Evolutionary conservation across 2,329 filamentous ascomycete genomes (phyloP).

Genomic region (Orbilia blumenaviensis): DNA sequence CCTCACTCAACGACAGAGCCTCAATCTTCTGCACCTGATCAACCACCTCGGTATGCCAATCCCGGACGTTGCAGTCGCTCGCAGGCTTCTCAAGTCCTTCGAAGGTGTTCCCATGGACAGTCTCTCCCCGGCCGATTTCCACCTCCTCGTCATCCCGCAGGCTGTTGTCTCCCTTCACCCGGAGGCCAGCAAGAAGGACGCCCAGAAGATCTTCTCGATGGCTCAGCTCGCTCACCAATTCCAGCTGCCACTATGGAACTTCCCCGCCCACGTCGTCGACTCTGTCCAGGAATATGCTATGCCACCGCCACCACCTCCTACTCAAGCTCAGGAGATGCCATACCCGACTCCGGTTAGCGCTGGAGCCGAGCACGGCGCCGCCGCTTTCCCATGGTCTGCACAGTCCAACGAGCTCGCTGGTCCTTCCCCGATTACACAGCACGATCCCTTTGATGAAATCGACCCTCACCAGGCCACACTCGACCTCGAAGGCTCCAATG

Average conservation of each 20-base stretch:
- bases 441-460: conserved; percentile 74
- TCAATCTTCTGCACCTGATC: conserved; percentile 56
- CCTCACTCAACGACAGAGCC: conserved; percentile 55
- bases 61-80: conserved; percentile 54
- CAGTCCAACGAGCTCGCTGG: conserved; percentile 82
- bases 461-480: conserved; percentile 52
- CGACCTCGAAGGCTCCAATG: conserved; percentile 47
- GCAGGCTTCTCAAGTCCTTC: conserved; percentile 55
- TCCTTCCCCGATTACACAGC: conserved; percentile 64
- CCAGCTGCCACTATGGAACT: conserved; percentile 63
- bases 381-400: conserved; percentile 80
- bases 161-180: conserved; percentile 53
- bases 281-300: conserved; percentile 62
- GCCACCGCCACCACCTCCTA: conserved; percentile 56
- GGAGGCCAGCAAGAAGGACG: conserved; percentile 54
- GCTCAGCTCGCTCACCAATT: conserved; percentile 71
- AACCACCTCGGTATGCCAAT: conserved; percentile 54
- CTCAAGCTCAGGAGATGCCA: conserved; percentile 43
- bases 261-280: conserved; percentile 58
- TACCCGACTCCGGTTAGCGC: conserved; percentile 70
- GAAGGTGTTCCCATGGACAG: conserved; percentile 56
- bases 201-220: conserved; percentile 59
- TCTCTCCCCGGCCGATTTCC: conserved; percentile 55
- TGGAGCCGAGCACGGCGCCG: conserved; percentile 73
- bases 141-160: conserved; percentile 56